Evolutionary conservation across 441 rosid species (phyloP), one percentile per base, ranked within the genome.

Genomic region (Populus tomentosa): DNA sequence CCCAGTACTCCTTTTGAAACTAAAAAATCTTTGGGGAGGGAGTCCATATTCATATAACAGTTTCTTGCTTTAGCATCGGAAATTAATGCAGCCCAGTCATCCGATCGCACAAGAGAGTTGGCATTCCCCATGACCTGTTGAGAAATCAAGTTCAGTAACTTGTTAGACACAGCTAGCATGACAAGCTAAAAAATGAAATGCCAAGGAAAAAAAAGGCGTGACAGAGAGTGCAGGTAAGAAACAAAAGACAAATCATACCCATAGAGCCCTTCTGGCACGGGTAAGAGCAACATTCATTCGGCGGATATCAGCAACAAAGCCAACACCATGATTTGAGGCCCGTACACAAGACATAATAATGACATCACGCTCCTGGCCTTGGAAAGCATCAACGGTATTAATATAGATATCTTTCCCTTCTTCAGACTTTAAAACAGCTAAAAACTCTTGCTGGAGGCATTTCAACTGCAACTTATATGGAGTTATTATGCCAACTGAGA

Each of bases 271-370:
- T 89, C 87, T 90, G 11, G 98, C 99, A 78, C 99, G 99, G 67
- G 99, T 96, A 77, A 96, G 94, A 82, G 99, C 98, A 84, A 96
- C 99, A 83, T 96, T 96, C 99, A 96, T 96, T 67, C 99, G 85
- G 3, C 99, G 94, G 70, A 96, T 90, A 84, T 96, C 99, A 72
- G 98, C 84, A 80, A 96, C 99, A 82, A 96, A 96, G 68, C 98
- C 99, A 84, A 96, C 98, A 75, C 99, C 98, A 28, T 91, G 98
- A 81, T 64, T 83, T 18, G 98, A 96, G 78, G 99, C 99, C 81
- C 99, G 98, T 38, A 96, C 99, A 82, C 99, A 96, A 14, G 99
- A 96, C 99, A 96, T 96, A 77, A 96, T 96, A 77, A 96, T 96
- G 67, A 94, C 96, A 86, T 96, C 99, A 70, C 99, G 98, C 79